Evolutionary conservation across 345 rosid species (phyloP).

Genomic region (Camelina neglecta): DNA sequence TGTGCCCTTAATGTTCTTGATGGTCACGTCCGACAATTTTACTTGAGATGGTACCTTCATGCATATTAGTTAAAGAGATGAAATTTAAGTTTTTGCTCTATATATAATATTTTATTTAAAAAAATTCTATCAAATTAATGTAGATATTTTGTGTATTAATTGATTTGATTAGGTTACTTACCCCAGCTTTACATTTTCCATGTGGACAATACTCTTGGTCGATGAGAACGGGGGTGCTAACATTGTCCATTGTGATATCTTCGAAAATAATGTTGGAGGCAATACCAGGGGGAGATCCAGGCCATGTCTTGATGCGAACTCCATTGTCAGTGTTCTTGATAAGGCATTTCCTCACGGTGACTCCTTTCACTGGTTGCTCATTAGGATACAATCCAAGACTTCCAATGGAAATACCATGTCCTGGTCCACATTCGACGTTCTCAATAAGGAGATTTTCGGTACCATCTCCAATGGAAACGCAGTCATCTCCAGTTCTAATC

Average conservation of each 20-base stretch:
- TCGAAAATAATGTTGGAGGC: constrained; percentile 54
- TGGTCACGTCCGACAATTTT: constrained; percentile 48
- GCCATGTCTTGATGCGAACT: constrained; percentile 67
- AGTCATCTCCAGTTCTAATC: constrained; percentile 60
- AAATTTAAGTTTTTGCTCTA: not conserved
- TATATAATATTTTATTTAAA: not conserved
- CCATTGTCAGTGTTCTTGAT: constrained; percentile 54
- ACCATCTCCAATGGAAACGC: constrained; percentile 62
- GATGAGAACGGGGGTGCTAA: constrained; percentile 53
- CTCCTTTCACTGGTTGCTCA: constrained; percentile 56
- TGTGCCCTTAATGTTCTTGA: constrained; percentile 59
- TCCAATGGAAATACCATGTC: constrained; percentile 66
- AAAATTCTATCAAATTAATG: not conserved
- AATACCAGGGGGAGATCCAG: constrained; percentile 43
- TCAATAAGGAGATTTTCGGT: constrained; percentile 39
- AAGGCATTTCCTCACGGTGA: constrained; percentile 49
- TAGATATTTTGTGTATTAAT: not conserved
- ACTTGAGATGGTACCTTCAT: constrained; percentile 47
- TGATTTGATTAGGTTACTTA: constrained; percentile 27
- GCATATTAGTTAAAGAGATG: not conserved
- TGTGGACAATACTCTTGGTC: constrained; percentile 60
- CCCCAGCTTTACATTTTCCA: constrained; percentile 49
- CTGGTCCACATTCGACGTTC: constrained; percentile 57
- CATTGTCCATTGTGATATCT: constrained; percentile 58
- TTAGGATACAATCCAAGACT: constrained; percentile 58